Evolutionary conservation across 2,329 filamentous ascomycete genomes (phyloP).

Genomic region (Alternaria panax): DNA sequence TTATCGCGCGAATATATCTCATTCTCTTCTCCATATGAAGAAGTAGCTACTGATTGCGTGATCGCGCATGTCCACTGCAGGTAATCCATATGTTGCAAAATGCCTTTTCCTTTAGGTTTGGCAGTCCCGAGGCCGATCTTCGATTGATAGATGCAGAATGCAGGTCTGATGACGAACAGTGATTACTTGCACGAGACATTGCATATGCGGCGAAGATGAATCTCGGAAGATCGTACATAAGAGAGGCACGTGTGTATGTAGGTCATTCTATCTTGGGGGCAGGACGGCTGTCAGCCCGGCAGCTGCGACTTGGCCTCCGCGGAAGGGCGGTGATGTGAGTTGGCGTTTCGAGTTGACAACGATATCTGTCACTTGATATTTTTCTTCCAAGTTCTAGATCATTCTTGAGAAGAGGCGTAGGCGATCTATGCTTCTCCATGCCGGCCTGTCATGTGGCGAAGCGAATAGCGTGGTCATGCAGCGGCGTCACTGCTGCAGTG

Average conservation of each 20-base stretch:
- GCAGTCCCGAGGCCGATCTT: neutral
- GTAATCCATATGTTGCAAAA: neutral
- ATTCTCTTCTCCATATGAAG: neutral
- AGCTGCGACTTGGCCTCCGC: neutral
- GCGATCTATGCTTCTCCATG: neutral
- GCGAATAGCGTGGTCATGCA: neutral
- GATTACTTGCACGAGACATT: conserved; percentile 8
- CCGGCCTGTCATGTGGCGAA: neutral
- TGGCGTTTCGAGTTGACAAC: neutral
- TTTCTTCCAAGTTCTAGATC: neutral
- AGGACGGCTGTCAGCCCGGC: neutral
- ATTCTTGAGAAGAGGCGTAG: neutral
- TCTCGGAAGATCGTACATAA: conserved; percentile 13
- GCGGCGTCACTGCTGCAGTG: neutral
- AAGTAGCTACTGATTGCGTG: neutral
- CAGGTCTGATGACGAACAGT: conserved; percentile 9
- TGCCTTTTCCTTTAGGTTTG: neutral
- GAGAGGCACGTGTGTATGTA: neutral
- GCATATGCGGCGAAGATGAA: conserved; percentile 8
- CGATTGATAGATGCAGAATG: neutral
- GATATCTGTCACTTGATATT: neutral
- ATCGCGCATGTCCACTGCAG: neutral
- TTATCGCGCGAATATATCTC: neutral
- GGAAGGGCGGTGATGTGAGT: neutral
- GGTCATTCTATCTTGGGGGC: conserved; percentile 11